Evolutionary conservation across 352 stramenopile species (phyloP), one percentile per base, ranked within the genome.

Genomic region (Globisporangium sylvaticum): DNA sequence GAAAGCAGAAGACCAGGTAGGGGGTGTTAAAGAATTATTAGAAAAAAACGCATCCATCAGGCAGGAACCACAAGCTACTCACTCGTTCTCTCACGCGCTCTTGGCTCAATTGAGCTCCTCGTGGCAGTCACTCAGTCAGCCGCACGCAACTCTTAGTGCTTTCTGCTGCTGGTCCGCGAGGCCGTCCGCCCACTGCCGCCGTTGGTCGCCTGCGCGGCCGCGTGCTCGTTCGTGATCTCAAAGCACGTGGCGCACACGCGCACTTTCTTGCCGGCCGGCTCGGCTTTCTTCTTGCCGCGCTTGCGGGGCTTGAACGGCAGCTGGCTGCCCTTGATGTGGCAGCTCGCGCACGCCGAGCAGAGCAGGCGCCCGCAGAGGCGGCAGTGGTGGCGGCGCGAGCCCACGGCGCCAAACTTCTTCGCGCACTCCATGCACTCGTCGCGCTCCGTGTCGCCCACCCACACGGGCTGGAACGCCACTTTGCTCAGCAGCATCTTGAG

Each of bases 171-270:
- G 20, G 22, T 67, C 52, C 62, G 52, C 62, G 62, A 67, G 7
- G 37, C n/a, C 37, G 52, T 46, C 25, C 62, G 62, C 25, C 62
- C 62, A 18, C 18, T 32, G 34, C 34, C 24, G 32, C 27, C 54
- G 22, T 57, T 39, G 7, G 18, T 15, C 18, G 54, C 54, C 18
- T 53, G 46, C 22, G 60, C 60, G 4, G 15, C 34, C 18, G 62
- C 52, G 37, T 56, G 34, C 52, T 67, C 62, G 24, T 34, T 55
- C 4, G 46, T 55, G 59, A 71, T 78, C 39, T 89, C 81, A 63
- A 85, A 84, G 71, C 86, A 94, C 73, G 83, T 85, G 42, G 80
- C 87, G 69, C 86, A 94, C 57, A 91, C 80, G 54, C 86, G 86
- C 57, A 79, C 77, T 56, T 84, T 87, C 64, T 84, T 80, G 46